Evolutionary conservation across 306 rosid genomes (phyloP), one percentile per base, ranked within the genome.

Genomic region (Prunus mume): DNA sequence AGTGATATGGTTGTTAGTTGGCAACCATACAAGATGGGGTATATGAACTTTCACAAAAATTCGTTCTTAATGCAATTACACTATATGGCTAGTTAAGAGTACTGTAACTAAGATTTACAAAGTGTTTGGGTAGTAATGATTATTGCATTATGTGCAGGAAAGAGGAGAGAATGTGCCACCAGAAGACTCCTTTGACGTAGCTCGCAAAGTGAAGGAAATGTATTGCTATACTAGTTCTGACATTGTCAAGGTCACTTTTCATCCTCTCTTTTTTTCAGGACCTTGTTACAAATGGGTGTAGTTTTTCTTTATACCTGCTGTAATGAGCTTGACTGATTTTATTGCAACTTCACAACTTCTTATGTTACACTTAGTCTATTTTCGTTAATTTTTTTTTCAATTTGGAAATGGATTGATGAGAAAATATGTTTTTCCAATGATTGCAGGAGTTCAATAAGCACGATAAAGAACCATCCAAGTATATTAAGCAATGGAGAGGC

Each of bases 161-260:
- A 88, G 99, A 92, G 98, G 99, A 78, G 99, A 96, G 87, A 89
- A 96, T 82, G 71, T 96, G 75, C 99, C 99, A 3, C 98, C 97
- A 7, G 99, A 96, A 73, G 99, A 92, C 75, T 92, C 98, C 24
- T 96, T 92, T 86, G 99, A 96, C 54, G 99, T 96, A 72, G 99
- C 99, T 63, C 91, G 98, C 71, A 91, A 91, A 92, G 97, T 96
- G 81, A 96, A 96, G 86, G 99, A 96, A 82, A 88, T 83, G 83
- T 80, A 92, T 89, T 96, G 99, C 87, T 96, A 96, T 85, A 96
- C 99, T 63, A 85, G 90, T 83, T 92, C 99, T 43, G 99, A 96
- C 87, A 96, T 96, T 68, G 99, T 96, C 81, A 96, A 96, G 99
- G 99, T 93, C 70, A 54, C 74, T 65, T 73, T 76, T 67, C 32